Conservation (phyloP, 2,329 filamentous ascomycete species). For the Calonectria pauciramosa region DNA sequence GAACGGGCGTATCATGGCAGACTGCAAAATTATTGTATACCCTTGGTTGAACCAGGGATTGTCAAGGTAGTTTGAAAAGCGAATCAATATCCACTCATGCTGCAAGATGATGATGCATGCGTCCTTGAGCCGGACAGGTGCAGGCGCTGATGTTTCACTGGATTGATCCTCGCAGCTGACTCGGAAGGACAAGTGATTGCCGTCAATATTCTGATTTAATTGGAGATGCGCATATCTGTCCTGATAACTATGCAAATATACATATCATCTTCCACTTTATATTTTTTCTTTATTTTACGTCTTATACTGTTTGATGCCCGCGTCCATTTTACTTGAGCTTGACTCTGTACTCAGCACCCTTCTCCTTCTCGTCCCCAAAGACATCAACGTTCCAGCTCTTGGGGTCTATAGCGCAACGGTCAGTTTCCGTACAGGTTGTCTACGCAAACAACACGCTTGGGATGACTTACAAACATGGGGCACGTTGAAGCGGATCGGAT, state of each 20-base stretch:
- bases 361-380: slow-evolving; percentile 1
- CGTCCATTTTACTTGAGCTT: background rate
- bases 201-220: background rate
- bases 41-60: background rate
- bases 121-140: background rate
- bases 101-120: background rate
- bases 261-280: background rate
- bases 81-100: background rate
- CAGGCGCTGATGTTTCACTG: background rate
- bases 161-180: background rate
- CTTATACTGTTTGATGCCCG: background rate
- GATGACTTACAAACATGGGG: background rate
- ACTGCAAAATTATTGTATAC: slow-evolving; percentile 25
- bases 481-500: background rate
- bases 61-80: slow-evolving; percentile 12
- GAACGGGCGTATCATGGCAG: slow-evolving; percentile 21
- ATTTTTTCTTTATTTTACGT: too few relatives aligned
- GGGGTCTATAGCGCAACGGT: background rate
- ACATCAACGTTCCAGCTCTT: background rate
- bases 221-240: too few relatives aligned
- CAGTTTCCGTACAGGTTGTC: background rate
- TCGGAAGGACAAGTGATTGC: background rate
- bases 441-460: background rate
- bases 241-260: background rate
- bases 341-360: background rate